Base-by-base conservation (phyloP, 2,329 filamentous ascomycete genomes). In the Pestalotiopsis sp. region DNA sequence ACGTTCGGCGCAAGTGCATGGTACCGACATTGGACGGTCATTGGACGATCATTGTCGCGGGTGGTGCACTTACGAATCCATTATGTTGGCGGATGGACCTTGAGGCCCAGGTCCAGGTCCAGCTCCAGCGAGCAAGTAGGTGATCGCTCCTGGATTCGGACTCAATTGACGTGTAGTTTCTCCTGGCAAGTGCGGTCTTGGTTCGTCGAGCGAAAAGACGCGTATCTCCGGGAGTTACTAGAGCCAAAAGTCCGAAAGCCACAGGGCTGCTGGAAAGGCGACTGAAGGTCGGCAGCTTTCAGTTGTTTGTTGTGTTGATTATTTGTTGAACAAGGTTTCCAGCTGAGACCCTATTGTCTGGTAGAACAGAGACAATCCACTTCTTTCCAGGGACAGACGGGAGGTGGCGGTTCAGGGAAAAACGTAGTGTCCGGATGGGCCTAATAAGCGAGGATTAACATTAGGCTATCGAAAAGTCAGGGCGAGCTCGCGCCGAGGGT, bases 61-160 rank as follows among this genome's bases (percentile, higher is more conserved):
- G 27, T 57, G 11, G 20, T 57, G 31, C 52, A 78, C 76, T 78
- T 75, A 78, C 76, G 76, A 77, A 67, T 78, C 76, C 76, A 78
- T 74, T 72, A 77, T 77, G 76, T 77, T 73, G 73, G 73, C 74
- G 74, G 75, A 76, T 71, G 75, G 76, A 77, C 76, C 76, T 66
- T 60, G 52, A 69, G 76, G 74, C 72, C 76, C 74, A 70, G 66
- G 71, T 70, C 65, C 45, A 73, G 71, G 69, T 70, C 69, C 68
- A 64, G 73, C 70, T 68, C 70, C 71, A 52, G 45, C 45, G 45
- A 52, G 45, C 45, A 52, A 52, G 17, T 52, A 52, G 45, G 45
- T 17, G 20, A n/a, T 52, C 45, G 73, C 69, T 73, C 60, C 68
- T 70, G 45, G 45, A 52, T 52, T 52, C 45, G 45, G 45, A 52